These are phyloP conservation scores for Canna indica DNA, from an alignment of 176 grass and related monocot species.

Conservation along the genomic window DNA sequence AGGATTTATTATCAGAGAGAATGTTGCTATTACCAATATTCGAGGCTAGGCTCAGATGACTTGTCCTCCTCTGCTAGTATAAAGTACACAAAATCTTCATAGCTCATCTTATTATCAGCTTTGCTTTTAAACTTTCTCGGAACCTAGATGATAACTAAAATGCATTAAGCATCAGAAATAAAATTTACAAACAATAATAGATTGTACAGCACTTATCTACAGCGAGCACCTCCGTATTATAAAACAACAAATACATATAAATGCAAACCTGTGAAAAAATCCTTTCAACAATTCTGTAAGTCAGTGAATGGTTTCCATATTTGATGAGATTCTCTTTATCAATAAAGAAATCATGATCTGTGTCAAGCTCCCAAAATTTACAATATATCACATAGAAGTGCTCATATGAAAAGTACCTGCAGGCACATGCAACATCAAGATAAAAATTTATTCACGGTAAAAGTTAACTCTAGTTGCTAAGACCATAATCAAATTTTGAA, in stretches of 20 bases:
- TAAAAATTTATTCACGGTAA: background rate
- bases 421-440: conserved; percentile 13
- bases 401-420: conserved; percentile 97
- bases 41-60: conserved; percentile 93
- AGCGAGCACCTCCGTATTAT: background rate
- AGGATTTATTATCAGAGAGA: conserved; percentile 18
- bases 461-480: background rate
- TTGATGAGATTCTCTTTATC: conserved; percentile 98
- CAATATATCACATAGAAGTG: conserved; percentile 99
- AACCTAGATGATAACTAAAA: conserved; percentile 35
- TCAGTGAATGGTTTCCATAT: conserved; percentile 98
- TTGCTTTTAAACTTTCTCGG: conserved; percentile 95
- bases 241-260: background rate
- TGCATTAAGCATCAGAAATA: conserved; percentile 15
- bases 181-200: background rate
- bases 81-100: conserved; percentile 99
- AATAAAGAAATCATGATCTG: conserved; percentile 98
- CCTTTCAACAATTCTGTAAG: conserved; percentile 97
- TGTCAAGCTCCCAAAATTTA: conserved; percentile 98
- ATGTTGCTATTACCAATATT: conserved; percentile 71
- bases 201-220: background rate
- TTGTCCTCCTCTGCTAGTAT: conserved; percentile 98
- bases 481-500: background rate
- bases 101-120: conserved; percentile 92
- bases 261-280: conserved; percentile 73